Conservation (phyloP, 306 rosid genomes). For the Hylodesmum podocarpum region DNA sequence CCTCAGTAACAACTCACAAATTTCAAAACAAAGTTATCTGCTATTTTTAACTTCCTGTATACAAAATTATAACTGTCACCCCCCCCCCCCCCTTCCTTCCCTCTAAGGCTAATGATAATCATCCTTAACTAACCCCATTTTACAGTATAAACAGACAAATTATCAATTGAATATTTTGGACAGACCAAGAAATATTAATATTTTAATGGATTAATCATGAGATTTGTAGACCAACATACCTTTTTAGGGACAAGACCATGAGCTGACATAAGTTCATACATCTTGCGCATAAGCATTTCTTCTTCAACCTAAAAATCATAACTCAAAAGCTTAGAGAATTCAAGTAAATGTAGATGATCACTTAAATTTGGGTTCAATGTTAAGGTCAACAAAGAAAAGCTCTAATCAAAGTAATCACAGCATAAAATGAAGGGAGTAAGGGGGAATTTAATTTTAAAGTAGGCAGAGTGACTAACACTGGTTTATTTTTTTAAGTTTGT, state of each 20-base stretch:
- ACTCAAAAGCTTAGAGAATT: neutral
- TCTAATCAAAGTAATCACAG: neutral
- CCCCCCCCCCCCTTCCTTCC: neutral
- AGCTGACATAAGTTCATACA: conserved; percentile 29
- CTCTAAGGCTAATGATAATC: neutral
- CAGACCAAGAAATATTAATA: neutral
- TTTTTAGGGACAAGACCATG: conserved; percentile 9
- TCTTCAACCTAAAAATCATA: conserved; percentile 37
- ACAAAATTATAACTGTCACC: neutral
- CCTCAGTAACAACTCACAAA: neutral
- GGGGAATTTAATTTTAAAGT: neutral
- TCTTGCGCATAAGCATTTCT: conserved; percentile 41
- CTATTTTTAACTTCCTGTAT: neutral
- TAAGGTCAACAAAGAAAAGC: neutral
- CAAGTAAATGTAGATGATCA: neutral
- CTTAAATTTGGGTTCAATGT: neutral
- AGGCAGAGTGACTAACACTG: neutral
- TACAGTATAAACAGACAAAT: neutral
- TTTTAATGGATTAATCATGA: neutral
- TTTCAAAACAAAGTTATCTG: neutral
- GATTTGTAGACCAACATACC: neutral
- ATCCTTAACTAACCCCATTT: neutral
- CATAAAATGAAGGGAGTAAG: neutral
- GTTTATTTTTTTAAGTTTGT: neutral
- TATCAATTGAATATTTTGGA: neutral